Conservation (phyloP, 768 basidiomycete genomes). For the Rhizopogon sp. region DNA sequence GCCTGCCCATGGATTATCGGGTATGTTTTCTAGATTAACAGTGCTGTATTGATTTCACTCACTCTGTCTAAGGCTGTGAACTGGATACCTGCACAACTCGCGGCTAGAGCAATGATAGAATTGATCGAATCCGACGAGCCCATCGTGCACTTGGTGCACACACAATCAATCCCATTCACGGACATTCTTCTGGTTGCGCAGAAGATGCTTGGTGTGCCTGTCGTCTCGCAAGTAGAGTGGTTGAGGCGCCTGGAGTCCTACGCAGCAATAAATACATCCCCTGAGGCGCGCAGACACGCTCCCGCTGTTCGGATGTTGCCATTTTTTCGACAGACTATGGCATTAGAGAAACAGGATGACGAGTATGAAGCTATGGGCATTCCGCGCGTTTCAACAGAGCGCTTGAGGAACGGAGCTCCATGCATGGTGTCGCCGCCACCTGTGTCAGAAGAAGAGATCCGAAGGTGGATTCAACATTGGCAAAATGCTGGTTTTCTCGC, state of each 20-base stretch:
- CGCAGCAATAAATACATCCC: background rate
- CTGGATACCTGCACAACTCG: background rate
- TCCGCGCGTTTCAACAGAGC: background rate
- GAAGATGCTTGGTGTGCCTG: background rate
- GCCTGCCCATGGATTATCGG: slow-evolving; percentile 27
- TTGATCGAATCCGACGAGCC: background rate
- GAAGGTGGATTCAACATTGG: background rate
- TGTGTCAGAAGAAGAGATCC: background rate
- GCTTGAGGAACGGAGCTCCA: background rate
- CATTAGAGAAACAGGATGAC: background rate
- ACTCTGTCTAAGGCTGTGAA: background rate
- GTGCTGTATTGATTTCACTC: background rate
- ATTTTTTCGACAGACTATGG: background rate
- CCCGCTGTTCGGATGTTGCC: background rate
- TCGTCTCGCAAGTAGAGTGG: background rate
- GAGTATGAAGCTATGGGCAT: background rate
- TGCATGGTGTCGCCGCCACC: background rate
- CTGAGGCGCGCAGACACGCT: background rate
- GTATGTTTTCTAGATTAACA: slow-evolving; percentile 17
- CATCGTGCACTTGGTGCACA: background rate
- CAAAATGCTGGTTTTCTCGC: background rate
- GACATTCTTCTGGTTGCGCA: background rate
- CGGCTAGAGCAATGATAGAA: background rate
- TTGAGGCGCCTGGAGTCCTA: background rate
- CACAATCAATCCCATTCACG: background rate